Evolutionary conservation across 1,284 basidiomycete genomes (phyloP).

Genomic region (Trichosporon coremiiforme): DNA sequence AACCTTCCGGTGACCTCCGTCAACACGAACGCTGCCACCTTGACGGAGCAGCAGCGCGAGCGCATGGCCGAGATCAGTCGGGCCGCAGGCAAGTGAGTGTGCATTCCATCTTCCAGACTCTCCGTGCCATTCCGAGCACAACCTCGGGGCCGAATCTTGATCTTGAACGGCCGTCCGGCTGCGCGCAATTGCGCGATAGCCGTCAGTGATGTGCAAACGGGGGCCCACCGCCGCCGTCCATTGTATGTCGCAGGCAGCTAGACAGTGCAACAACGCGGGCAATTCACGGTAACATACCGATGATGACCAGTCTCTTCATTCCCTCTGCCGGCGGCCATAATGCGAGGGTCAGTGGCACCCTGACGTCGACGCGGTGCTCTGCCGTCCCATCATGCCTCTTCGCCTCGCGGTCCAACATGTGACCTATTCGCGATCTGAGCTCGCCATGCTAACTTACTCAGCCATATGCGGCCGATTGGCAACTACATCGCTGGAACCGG

Average conservation of each 20-base stretch:
- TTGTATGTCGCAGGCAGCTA: background rate
- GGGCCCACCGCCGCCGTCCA: background rate
- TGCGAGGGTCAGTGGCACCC: background rate
- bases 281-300: background rate
- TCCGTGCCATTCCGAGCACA: background rate
- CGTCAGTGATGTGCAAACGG: conserved; percentile 2
- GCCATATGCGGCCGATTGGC: conserved; percentile 26
- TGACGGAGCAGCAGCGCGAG: conserved; percentile 22
- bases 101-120: background rate
- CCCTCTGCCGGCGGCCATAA: background rate
- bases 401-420: background rate
- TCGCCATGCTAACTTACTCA: background rate
- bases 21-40: conserved; percentile 12
- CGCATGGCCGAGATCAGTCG: conserved; percentile 31
- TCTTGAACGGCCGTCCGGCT: background rate
- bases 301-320: conserved; percentile 19
- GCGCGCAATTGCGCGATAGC: conserved; percentile 12
- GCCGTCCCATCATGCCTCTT: too few relatives aligned
- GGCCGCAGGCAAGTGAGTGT: conserved; percentile 28
- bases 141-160: background rate
- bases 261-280: background rate
- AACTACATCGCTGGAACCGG: conserved; percentile 21
- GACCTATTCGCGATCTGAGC: background rate
- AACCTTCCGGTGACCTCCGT: conserved; percentile 11
- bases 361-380: background rate